phyloP scores from a whole-genome alignment of 2,329 filamentous ascomycete genomes.

The Chrysoporthe austroafricana region DNA sequence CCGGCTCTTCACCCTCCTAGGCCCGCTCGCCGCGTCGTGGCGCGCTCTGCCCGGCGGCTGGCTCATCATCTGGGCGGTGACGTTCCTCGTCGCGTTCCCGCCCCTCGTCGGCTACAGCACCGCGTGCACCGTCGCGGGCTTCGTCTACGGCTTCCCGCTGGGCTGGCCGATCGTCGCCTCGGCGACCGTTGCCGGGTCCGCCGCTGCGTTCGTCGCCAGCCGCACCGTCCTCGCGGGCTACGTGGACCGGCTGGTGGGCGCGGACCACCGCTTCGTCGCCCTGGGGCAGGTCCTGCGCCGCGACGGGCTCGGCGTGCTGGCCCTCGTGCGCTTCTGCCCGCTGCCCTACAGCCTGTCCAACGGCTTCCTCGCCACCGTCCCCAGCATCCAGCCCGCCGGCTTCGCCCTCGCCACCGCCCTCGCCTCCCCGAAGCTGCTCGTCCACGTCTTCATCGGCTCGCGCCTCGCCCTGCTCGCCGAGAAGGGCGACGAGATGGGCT shows the following conservation, averaged over 20 bases:
- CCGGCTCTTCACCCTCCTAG: conserved; percentile 75
- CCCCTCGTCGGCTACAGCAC: conserved; percentile 87
- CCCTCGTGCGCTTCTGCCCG: conserved; percentile 91
- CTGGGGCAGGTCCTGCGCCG: conserved; percentile 85
- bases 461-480: conserved; percentile 84
- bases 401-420: conserved; percentile 84
- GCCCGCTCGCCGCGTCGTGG: conserved; percentile 77
- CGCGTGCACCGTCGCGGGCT: conserved; percentile 58
- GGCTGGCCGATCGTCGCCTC: conserved; percentile 84
- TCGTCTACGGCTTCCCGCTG: conserved; percentile 59
- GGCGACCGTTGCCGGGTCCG: conserved; percentile 78
- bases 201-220: conserved; percentile 78
- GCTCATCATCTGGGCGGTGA: conserved; percentile 74
- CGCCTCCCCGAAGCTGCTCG: conserved; percentile 78
- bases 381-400: conserved; percentile 75
- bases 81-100: conserved; percentile 80
- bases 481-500: conserved; percentile 79
- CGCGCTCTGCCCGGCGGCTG: conserved; percentile 73
- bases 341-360: conserved; percentile 93
- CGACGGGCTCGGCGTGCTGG: conserved; percentile 85
- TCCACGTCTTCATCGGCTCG: conserved; percentile 91
- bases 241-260: conserved; percentile 78
- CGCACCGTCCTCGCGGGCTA: conserved; percentile 78
- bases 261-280: conserved; percentile 86
- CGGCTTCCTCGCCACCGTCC: conserved; percentile 91